Percentiles rank a stretch among this genome's conserved stretches.
Evolutionary conservation across 2,329 filamentous ascomycete species (phyloP).

Genomic region (Stemphylium beticola): DNA sequence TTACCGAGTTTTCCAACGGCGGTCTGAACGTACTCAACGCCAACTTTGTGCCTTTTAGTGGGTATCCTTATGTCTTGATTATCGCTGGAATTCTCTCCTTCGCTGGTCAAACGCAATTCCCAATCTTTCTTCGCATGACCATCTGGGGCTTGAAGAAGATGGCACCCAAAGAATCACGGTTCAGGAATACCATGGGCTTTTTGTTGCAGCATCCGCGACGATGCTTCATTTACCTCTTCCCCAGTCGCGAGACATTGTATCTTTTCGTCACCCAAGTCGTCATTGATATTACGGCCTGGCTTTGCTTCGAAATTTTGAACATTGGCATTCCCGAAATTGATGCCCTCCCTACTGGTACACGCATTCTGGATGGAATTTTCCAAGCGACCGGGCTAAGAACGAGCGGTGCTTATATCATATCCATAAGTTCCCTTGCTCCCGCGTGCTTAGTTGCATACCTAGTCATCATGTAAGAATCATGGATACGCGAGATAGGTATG

Average conservation of each 20-base stretch:
- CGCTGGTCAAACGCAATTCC: conserved; percentile 64
- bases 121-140: conserved; percentile 62
- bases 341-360: conserved; percentile 58
- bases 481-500: not conserved
- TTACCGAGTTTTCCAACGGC: conserved; percentile 61
- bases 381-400: conserved; percentile 67
- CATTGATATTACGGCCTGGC: conserved; percentile 69
- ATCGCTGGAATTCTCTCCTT: conserved; percentile 58
- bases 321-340: conserved; percentile 65
- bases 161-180: conserved; percentile 48
- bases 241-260: conserved; percentile 69
- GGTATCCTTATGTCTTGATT: conserved; percentile 53
- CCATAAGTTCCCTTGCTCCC: conserved; percentile 62
- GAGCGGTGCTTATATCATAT: conserved; percentile 70
- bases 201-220: conserved; percentile 67
- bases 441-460: conserved; percentile 67
- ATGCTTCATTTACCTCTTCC: conserved; percentile 71
- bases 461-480: conserved; percentile 63
- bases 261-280: conserved; percentile 65
- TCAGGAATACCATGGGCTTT: conserved; percentile 60
- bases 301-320: conserved; percentile 69
- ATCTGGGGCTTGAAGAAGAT: conserved; percentile 63
- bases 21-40: conserved; percentile 63
- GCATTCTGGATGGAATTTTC: conserved; percentile 69
- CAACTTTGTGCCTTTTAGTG: conserved; percentile 66